These are phyloP conservation scores for Herpetomonas samuelpessoai DNA, from an alignment of 208 protist species.

Conservation along the genomic window DNA sequence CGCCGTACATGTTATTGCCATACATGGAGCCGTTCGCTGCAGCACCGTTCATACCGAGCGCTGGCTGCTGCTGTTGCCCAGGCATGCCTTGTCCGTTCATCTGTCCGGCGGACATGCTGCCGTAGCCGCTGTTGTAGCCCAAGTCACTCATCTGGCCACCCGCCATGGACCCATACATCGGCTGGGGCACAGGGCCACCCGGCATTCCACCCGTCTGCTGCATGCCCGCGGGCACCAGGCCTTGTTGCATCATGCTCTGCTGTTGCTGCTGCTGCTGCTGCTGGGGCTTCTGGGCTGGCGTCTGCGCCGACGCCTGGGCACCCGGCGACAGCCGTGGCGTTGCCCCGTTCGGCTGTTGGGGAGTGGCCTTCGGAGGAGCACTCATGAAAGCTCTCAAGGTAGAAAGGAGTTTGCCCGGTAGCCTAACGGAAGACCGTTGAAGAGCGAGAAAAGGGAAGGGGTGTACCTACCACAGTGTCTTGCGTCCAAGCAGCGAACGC, in stretches of 20 bases:
- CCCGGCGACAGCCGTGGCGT: background rate
- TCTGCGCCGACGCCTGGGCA: background rate
- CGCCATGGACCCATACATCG: constrained; percentile 2
- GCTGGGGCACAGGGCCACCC: background rate
- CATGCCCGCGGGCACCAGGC: background rate
- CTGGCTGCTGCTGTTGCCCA: background rate
- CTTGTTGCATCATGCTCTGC: background rate
- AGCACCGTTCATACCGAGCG: too few relatives aligned
- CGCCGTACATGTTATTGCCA: constrained; percentile 3
- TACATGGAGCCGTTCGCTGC: background rate
- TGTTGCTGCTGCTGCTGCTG: background rate
- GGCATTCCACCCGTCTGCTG: background rate
- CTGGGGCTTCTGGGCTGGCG: background rate
- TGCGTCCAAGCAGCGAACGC: too few relatives aligned
- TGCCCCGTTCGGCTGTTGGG: background rate
- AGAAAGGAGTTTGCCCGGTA: too few relatives aligned
- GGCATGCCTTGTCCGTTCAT: background rate
- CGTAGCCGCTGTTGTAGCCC: constrained; percentile 6
- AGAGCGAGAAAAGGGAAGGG: background rate
- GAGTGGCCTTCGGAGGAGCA: background rate
- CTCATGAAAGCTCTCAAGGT: too few relatives aligned
- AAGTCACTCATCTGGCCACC: background rate
- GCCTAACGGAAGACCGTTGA: too few relatives aligned
- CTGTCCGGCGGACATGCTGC: constrained; percentile 10
- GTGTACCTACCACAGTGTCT: too few relatives aligned